A percentile compares a stretch with the other conserved stretches of the same genome.
Conservation (phyloP, 1,284 basidiomycete species). For the Exobasidium rhododendri region DNA sequence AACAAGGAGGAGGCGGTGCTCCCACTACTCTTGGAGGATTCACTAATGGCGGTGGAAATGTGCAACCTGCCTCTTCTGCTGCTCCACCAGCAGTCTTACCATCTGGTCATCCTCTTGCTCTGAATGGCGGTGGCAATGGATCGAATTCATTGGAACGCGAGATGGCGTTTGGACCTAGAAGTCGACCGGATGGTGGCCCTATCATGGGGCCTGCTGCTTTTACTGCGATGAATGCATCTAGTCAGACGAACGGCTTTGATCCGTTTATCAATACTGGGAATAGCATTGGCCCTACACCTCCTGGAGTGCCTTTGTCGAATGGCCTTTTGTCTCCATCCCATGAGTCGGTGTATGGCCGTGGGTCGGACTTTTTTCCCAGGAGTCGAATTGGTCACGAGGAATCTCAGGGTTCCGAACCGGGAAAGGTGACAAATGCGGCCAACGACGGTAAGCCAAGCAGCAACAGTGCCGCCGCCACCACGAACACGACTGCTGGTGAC, state of each 20-base stretch:
- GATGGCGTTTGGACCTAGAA: neutral
- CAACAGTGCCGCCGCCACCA: neutral
- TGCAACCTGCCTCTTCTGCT: neutral
- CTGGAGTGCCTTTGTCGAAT: neutral
- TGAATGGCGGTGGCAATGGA: neutral
- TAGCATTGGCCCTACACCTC: neutral
- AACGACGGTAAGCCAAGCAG: neutral
- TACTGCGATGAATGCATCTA: neutral
- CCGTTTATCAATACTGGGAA: neutral
- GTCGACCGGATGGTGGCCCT: neutral
- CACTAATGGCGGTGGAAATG: neutral
- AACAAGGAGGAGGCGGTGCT: too few species aligned
- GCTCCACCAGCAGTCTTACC: slow-evolving; percentile 5
- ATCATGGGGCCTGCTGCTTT: neutral
- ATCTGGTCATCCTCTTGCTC: neutral
- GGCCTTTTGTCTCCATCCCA: neutral
- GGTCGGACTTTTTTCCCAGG: neutral
- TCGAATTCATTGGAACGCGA: neutral
- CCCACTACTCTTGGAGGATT: neutral
- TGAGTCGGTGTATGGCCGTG: neutral
- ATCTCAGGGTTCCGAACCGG: slow-evolving; percentile 1
- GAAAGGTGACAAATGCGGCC: too few species aligned
- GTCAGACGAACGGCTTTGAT: neutral
- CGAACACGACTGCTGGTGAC: slow-evolving; percentile 9
- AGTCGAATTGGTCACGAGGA: neutral